Evolutionary conservation across 2,329 filamentous ascomycete genomes (phyloP).

Genomic region (Botrytis squamosa): DNA sequence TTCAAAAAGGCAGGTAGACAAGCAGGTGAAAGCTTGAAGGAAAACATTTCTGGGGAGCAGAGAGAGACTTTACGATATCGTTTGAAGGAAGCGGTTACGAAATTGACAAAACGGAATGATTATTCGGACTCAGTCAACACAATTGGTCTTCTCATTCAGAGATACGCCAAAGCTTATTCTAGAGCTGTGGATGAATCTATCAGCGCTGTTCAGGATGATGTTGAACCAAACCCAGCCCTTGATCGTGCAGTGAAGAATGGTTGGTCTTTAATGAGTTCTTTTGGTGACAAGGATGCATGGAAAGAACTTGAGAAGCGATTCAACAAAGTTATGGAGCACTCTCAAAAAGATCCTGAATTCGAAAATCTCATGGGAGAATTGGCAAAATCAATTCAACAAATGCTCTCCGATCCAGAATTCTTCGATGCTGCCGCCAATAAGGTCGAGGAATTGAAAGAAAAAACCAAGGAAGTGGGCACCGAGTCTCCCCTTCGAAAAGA

Average conservation of each 20-base stretch:
- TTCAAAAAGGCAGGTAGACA: conserved; percentile 54
- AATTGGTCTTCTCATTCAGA: conserved; percentile 70
- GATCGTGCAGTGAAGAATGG: conserved; percentile 76
- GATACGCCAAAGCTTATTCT: conserved; percentile 77
- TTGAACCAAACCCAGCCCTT: conserved; percentile 70
- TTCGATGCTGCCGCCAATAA: conserved; percentile 66
- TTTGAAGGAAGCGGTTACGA: conserved; percentile 72
- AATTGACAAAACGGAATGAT: conserved; percentile 72
- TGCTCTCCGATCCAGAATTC: conserved; percentile 83
- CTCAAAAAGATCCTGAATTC: conserved; percentile 76
- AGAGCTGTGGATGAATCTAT: conserved; percentile 67
- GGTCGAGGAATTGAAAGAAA: conserved; percentile 51
- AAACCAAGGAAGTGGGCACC: conserved; percentile 61
- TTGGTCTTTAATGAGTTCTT: conserved; percentile 76
- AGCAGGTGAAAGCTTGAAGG: conserved; percentile 67
- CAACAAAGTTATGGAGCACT: conserved; percentile 69
- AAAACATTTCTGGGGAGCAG: conserved; percentile 72
- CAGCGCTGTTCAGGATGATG: conserved; percentile 65
- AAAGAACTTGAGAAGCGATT: conserved; percentile 68
- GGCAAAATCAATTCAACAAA: conserved; percentile 71
- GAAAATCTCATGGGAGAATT: conserved; percentile 73
- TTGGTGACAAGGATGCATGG: conserved; percentile 76
- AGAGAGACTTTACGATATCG: conserved; percentile 70
- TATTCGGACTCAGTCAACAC: conserved; percentile 86
- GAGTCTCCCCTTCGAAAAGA: conserved; percentile 70